Evolutionary conservation across 2,329 filamentous ascomycete species (phyloP), one percentile per base, ranked within the genome.

Genomic region (Ascochyta viciae-villosae): DNA sequence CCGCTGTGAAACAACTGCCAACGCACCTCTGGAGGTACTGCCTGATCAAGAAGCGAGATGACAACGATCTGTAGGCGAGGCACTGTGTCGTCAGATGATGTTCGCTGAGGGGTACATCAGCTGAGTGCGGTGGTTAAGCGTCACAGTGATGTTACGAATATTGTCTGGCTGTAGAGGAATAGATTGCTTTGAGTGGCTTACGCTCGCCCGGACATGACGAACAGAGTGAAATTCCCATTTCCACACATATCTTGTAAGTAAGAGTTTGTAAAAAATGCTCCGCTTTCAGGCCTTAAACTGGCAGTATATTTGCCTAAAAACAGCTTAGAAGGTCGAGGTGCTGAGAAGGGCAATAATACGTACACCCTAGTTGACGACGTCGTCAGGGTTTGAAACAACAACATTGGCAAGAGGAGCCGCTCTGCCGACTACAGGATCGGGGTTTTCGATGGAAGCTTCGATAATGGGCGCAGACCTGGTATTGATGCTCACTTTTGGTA

Each of bases 1-100:
- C 40, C 24, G 49, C 50, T 8, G 68, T 71, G 67, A 48, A 62
- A 71, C 66, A 62, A 50, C 44, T 67, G 64, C 63, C 65, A 68
- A 50, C 64, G 53, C 63, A 68, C 42, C n/a, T 47, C 10, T 47
- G 45, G 45, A 43, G 27, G 37, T 46, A 46, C 24, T 47, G 26
- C 38, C 42, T 42, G 23, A 42, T 51, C n/a, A 23, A 10, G 47
- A 56, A 43, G 38, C 42, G 27, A 55, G 23, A 50, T 22, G 9
- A 50, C 16, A 15, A 29, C 34, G 19, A 39, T 39, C 12, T 46
- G 37, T 42, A 49, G 27, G 26, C 27, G 37, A 56, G 49, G 40
- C 48, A 54, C 43, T 47, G 29, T 47, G 31, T 42, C 27, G 26
- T 57, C 59, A 60, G 38, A 56, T 45, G 53, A 55, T 44, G 40